phyloP scores from a whole-genome alignment of 78 protist species.

The Dictyostelium brefeldianum region DNA sequence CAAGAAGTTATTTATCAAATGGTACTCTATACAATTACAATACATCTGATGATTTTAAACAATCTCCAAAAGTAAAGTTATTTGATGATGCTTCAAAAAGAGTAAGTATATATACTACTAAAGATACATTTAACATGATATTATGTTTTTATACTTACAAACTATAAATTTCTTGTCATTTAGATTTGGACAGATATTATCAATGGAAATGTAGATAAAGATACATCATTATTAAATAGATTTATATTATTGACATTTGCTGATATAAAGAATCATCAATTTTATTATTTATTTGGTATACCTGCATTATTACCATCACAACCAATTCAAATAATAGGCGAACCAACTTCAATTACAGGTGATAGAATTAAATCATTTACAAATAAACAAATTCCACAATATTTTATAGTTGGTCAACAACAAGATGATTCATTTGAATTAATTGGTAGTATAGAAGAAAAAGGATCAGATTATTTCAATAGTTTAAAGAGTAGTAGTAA shows the following conservation, averaged over 20 bases:
- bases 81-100: slow-evolving; percentile 55
- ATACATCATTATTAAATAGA: slow-evolving; percentile 68
- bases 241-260: slow-evolving; percentile 90
- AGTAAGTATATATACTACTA: slow-evolving; percentile 13
- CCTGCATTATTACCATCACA: slow-evolving; percentile 86
- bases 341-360: background rate
- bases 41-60: slow-evolving; percentile 74
- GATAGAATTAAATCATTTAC: background rate
- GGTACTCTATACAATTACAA: slow-evolving; percentile 68
- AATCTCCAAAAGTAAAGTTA: slow-evolving; percentile 52
- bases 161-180: no score
- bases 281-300: slow-evolving; percentile 90
- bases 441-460: background rate
- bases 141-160: background rate
- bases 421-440: background rate
- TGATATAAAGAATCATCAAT: slow-evolving; percentile 92
- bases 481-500: no score
- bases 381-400: background rate
- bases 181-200: slow-evolving; percentile 83
- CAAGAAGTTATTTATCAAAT: slow-evolving; percentile 13
- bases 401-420: background rate
- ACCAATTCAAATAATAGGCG: slow-evolving; percentile 29
- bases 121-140: no score
- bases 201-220: slow-evolving; percentile 75
- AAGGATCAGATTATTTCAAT: background rate